Conservation (phyloP, 176 grass and related monocot species). For the Avena eriantha region DNA sequence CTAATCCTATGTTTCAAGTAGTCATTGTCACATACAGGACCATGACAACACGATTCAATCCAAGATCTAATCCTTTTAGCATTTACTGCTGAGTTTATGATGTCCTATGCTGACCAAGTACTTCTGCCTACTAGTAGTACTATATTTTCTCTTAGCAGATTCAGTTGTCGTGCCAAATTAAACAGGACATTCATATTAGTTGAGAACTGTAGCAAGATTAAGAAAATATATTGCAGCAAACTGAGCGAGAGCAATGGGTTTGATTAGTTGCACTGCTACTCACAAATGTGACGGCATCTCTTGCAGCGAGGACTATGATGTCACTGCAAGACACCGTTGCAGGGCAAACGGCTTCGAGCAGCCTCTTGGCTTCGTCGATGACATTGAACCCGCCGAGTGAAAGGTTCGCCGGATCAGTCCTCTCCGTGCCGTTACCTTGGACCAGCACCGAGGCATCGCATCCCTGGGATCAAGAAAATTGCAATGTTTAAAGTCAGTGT, state of each 20-base stretch:
- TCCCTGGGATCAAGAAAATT: constrained; percentile 57
- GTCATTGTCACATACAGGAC: constrained; percentile 23
- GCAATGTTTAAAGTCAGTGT: background rate
- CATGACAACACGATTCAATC: constrained; percentile 30
- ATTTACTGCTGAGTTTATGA: constrained; percentile 36
- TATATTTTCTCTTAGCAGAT: background rate
- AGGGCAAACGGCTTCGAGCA: constrained; percentile 81
- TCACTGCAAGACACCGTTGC: constrained; percentile 89
- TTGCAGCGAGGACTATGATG: constrained; percentile 78
- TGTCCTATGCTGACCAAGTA: constrained; percentile 19
- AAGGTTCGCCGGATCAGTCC: constrained; percentile 81
- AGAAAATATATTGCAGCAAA: background rate
- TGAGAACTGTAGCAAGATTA: background rate
- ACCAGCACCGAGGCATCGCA: constrained; percentile 94
- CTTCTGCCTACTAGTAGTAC: background rate
- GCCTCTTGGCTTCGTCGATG: constrained; percentile 72
- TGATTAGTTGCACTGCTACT: constrained; percentile 37
- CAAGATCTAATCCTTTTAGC: constrained; percentile 39
- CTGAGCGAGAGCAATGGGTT: background rate
- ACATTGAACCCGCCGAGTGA: constrained; percentile 89
- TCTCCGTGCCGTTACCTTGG: constrained; percentile 78
- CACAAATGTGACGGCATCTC: constrained; percentile 87
- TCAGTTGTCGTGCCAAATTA: background rate
- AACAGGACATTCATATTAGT: background rate
- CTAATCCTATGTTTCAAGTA: constrained; percentile 25